Base-by-base conservation (phyloP, 306 rosid genomes). In the Ceratonia siliqua region DNA sequence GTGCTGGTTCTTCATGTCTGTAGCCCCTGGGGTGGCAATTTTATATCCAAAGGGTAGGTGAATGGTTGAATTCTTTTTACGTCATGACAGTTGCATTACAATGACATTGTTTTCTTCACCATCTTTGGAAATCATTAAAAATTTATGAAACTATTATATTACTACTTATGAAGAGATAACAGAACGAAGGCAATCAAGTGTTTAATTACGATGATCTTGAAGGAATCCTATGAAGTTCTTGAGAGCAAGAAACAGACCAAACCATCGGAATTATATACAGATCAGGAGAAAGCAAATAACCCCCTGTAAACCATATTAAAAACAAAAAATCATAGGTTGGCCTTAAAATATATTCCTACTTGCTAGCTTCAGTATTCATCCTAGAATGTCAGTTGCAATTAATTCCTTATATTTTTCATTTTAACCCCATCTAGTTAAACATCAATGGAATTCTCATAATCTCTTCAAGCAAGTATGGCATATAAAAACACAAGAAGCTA, bases 61-160 rank as follows among this genome's bases (percentile, higher is more conserved):
- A 72, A 39, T 30, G 69, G 53, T 74, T 39, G 68, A 70, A 55
- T 65, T 86, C 70, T 57, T 76, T 72, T 64, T 41, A 63, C 77
- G 72, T 67, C 74, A 59, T 75, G 84, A 85, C 87, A 73, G 85
- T 82, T 69, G 78, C 81, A 61, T 52, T 33, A 78, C 62, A 73
- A 72, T 62, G 39, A 64, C 86, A 86, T 87, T 74, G 87, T 81
- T 91, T 83, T 83, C 78, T 70, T 78, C 82, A 62, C 80, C 84
- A 80, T 68, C 72, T 73, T 21, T 21, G 28, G 69, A 67, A 76
- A 72, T 77, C 43, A 62, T 83, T 56, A 42, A 49, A 43, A 36
- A 67, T 24, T 18, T 50, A 50, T 55, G 4, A 61, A 35, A 27
- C 30, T 62, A 66, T 28, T 38, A 53, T 70, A 48, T 46, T 22